A percentile compares a stretch with the other conserved stretches of the same genome.
Evolutionary conservation across 441 rosid species (phyloP).

Genomic region (Adansonia grandidieri): DNA sequence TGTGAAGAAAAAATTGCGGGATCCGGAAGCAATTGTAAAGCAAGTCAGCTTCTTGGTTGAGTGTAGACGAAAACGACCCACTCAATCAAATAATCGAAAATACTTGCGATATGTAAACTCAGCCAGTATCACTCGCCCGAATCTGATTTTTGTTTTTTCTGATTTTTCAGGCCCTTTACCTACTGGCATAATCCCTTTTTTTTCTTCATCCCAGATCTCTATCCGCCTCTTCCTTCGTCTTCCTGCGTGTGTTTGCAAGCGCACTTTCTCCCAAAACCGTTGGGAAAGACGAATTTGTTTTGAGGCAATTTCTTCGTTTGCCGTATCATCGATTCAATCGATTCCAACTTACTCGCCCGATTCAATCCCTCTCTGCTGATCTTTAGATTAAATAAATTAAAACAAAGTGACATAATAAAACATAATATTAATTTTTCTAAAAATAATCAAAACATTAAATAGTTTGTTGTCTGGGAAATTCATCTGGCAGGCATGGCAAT

Average conservation of each 20-base stretch:
- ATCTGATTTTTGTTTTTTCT: slow-evolving; percentile 38
- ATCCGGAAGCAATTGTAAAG: slow-evolving; percentile 19
- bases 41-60: slow-evolving; percentile 77
- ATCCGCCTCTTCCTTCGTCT: neutral
- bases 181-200: slow-evolving; percentile 44
- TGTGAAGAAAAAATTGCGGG: neutral
- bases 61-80: slow-evolving; percentile 35
- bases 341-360: slow-evolving; percentile 43
- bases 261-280: slow-evolving; percentile 66
- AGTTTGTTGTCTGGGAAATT: too few species aligned
- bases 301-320: slow-evolving; percentile 83
- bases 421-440: too few species aligned
- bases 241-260: slow-evolving; percentile 42
- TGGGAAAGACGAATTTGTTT: slow-evolving; percentile 35
- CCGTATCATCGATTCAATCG: slow-evolving; percentile 28
- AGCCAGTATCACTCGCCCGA: slow-evolving; percentile 68
- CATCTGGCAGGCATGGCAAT: too few species aligned
- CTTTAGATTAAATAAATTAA: too few species aligned
- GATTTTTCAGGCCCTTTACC: slow-evolving; percentile 67
- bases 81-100: slow-evolving; percentile 32
- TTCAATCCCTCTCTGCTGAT: slow-evolving; percentile 13
- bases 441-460: too few species aligned
- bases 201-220: neutral
- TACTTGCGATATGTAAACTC: slow-evolving; percentile 47
- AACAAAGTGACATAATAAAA: too few species aligned